Base-by-base conservation (phyloP, 2,329 filamentous ascomycete species). In the Aspergillus japonicus region DNA sequence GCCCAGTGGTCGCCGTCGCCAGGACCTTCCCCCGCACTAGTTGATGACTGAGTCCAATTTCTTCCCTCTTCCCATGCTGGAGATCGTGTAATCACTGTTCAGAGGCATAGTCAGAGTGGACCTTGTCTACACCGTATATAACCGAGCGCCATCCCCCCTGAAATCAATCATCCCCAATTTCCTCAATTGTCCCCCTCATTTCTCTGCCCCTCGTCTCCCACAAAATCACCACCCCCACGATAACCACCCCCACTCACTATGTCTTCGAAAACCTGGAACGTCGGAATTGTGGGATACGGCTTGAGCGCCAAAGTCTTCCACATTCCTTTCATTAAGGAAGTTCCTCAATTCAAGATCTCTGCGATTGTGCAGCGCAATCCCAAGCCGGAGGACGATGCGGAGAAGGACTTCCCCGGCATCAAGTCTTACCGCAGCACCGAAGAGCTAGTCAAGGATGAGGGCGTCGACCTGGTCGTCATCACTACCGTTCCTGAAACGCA, bases 271-370 rank as follows among this genome's bases (percentile, higher is more conserved):
- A 74, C 73, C 21, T 83, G 79, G 71, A 87, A 86, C 62, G 81
- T 86, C 57, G 84, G 82, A 50, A 74, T 87, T 44, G 80, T 87
- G 60, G 85, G 85, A 68, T 87, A 86, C 71, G 85, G 85, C 67
- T 73, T 86, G 69, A 84, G 82, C 58, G 90, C 91, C 75, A 93
- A 92, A 72, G 82, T 89, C 77, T 95, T 94, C 78, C 90, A 95
- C 76, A 92, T 94, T 71, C 91, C 90, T 63, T 90, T 92, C 77
- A 83, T 95, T 75, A 78, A 80, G 56, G 82, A 83, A 31, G 85
- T 88, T 0, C 81, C 87, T 6, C 79, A 84, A 57, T 82, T 92
- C 71, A 86, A 82, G 55, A 85, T 94, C 21, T 85, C 91, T 71
- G 86, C 88, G 64, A 87, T 95, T 66, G 88, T 94, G 29, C 91